A percentile compares a stretch with the other conserved stretches of the same genome.
These are phyloP conservation scores for Sclerospora graminicola DNA, from an alignment of 352 stramenopile genomes.

Conservation along the genomic window DNA sequence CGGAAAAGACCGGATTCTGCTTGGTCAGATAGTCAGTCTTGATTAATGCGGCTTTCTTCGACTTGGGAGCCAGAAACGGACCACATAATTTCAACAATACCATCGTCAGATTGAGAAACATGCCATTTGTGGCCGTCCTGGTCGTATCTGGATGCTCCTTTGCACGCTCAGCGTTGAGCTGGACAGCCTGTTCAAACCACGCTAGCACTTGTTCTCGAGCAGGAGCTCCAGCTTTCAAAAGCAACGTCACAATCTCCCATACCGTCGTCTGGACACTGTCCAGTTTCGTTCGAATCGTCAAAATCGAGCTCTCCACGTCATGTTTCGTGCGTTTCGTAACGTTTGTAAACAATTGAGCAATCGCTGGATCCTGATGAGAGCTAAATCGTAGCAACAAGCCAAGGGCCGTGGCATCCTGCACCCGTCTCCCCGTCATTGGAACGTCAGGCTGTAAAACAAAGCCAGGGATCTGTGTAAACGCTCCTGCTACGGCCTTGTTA, in stretches of 20 bases:
- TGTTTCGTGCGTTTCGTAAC: slow-evolving; percentile 77
- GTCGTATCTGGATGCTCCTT: slow-evolving; percentile 74
- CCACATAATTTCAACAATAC: slow-evolving; percentile 68
- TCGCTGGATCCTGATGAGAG: slow-evolving; percentile 50
- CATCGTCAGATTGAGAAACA: slow-evolving; percentile 73
- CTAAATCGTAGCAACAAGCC: slow-evolving; percentile 70
- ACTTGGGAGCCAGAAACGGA: slow-evolving; percentile 70
- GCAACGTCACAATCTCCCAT: slow-evolving; percentile 54
- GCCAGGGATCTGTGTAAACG: slow-evolving; percentile 57
- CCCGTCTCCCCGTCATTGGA: slow-evolving; percentile 48
- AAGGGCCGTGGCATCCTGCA: slow-evolving; percentile 74
- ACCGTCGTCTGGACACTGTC: slow-evolving; percentile 49
- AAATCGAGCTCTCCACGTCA: slow-evolving; percentile 65
- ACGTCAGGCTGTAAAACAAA: slow-evolving; percentile 51
- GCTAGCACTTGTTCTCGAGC: slow-evolving; percentile 51
- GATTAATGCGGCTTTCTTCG: slow-evolving; percentile 68
- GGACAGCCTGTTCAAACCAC: slow-evolving; percentile 69
- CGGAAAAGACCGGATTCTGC: slow-evolving; percentile 50
- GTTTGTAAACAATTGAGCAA: slow-evolving; percentile 78
- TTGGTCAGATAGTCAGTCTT: slow-evolving; percentile 41
- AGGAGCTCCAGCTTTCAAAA: slow-evolving; percentile 48
- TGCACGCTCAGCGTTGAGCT: slow-evolving; percentile 58
- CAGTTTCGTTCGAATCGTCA: slow-evolving; percentile 53
- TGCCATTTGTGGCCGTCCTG: slow-evolving; percentile 55
- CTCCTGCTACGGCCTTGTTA: slow-evolving; percentile 50